Percentiles rank a stretch among this genome's conserved stretches.
These are phyloP conservation scores for Larix kaempferi DNA, from an alignment of 75 land plant genomes.

Conservation along the genomic window DNA sequence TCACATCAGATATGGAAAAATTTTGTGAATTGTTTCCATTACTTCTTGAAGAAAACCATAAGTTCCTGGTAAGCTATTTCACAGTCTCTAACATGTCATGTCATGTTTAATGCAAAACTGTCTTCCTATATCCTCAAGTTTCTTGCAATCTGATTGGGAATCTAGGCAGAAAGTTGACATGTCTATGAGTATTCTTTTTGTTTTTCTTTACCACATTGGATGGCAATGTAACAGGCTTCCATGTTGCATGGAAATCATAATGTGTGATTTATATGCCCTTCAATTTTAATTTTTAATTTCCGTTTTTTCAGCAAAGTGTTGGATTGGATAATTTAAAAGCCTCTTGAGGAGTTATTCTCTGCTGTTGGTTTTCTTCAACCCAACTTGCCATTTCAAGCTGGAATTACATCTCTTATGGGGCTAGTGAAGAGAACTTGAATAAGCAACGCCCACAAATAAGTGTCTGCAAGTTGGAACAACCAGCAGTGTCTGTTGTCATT, in stretches of 20 bases:
- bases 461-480: not conserved
- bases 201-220: not conserved
- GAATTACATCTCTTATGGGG: not conserved
- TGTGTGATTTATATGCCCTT: not conserved
- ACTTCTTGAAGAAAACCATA: constrained; percentile 77
- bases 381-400: not conserved
- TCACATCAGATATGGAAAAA: constrained; percentile 67
- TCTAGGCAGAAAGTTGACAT: not conserved
- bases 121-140: not conserved
- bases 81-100: not conserved
- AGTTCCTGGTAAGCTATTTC: constrained; percentile 67
- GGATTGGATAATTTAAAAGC: constrained; percentile 51
- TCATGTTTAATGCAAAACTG: not conserved
- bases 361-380: constrained; percentile 3
- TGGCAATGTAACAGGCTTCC: not conserved
- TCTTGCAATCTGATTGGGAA: not conserved
- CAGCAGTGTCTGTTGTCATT: not conserved
- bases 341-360: constrained; percentile 15
- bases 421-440: not conserved
- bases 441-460: not conserved
- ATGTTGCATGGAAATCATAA: constrained; percentile 1
- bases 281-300: not conserved
- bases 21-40: constrained; percentile 74
- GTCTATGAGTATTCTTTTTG: not conserved
- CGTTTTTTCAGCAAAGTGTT: constrained; percentile 38